These are phyloP conservation scores for Agrostemma githago DNA, from an alignment of 148 eudicot genomes.

Conservation along the genomic window DNA sequence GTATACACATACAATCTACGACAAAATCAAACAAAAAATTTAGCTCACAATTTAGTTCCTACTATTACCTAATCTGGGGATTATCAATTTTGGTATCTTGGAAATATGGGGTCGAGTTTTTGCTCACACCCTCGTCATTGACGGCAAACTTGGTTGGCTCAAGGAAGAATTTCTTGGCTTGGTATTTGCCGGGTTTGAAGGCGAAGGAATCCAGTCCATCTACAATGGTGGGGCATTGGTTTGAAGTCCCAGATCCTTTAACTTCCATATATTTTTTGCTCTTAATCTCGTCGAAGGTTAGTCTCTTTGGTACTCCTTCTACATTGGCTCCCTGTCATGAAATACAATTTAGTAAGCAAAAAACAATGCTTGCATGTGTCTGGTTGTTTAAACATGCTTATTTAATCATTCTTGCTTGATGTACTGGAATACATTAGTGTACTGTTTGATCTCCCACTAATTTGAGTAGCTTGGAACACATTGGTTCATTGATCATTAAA, in stretches of 20 bases:
- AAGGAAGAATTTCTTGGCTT: constrained; percentile 80
- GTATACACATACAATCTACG: too few relatives aligned
- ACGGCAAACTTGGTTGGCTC: constrained; percentile 93
- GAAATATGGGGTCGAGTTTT: constrained; percentile 79
- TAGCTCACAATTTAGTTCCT: too few relatives aligned
- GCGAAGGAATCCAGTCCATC: constrained; percentile 64
- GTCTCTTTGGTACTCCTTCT: constrained; percentile 71
- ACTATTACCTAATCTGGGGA: too few relatives aligned
- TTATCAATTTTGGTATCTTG: constrained; percentile 56
- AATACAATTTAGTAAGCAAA: background rate
- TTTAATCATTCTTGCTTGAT: too few relatives aligned
- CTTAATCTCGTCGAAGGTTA: constrained; percentile 86
- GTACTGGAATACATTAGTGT: too few relatives aligned
- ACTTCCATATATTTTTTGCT: constrained; percentile 93
- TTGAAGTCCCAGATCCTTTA: constrained; percentile 94
- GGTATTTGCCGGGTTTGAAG: constrained; percentile 86
- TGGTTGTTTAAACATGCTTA: background rate
- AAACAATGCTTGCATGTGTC: background rate
- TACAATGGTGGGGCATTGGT: constrained; percentile 87
- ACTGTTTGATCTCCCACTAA: too few relatives aligned
- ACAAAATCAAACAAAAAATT: too few relatives aligned
- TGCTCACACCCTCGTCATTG: constrained; percentile 79
- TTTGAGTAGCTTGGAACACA: too few relatives aligned
- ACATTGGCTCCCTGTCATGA: constrained; percentile 77
- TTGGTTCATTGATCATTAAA: too few relatives aligned